These are phyloP conservation scores for Chlamydomonas reinhardtii DNA, from an alignment of 163 green algal genomes.

Conservation along the genomic window DNA sequence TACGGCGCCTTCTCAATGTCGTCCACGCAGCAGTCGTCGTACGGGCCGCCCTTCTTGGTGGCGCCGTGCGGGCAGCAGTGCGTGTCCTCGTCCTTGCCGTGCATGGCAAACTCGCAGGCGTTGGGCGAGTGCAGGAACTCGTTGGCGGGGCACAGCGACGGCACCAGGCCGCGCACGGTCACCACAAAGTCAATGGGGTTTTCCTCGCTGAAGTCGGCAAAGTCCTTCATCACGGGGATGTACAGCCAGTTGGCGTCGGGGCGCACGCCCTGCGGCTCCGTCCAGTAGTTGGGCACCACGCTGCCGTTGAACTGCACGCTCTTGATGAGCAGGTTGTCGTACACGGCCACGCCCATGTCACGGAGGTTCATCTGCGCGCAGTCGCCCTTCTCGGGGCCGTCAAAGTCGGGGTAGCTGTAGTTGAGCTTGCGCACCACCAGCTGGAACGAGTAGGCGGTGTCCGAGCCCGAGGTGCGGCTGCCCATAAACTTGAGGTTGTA, in stretches of 20 bases:
- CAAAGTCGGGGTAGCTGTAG: slow-evolving; percentile 9
- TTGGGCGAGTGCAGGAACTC: slow-evolving; percentile 49
- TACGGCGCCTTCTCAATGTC: slow-evolving; percentile 56
- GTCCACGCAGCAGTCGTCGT: slow-evolving; percentile 60
- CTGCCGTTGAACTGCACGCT: slow-evolving; percentile 59
- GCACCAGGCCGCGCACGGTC: slow-evolving; percentile 52
- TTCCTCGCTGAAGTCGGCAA: slow-evolving; percentile 19
- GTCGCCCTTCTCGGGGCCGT: slow-evolving; percentile 46
- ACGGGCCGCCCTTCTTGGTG: slow-evolving; percentile 36
- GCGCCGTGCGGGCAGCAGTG: slow-evolving; percentile 61
- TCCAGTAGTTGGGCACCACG: slow-evolving; percentile 8
- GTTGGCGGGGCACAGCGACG: slow-evolving; percentile 59
- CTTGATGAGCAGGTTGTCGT: slow-evolving; percentile 55
- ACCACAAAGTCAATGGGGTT: slow-evolving; percentile 48
- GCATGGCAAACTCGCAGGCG: slow-evolving; percentile 60
- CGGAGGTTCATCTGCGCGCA: slow-evolving; percentile 57
- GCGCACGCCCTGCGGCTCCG: background rate
- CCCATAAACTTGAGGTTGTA: slow-evolving; percentile 54
- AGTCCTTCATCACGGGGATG: slow-evolving; percentile 20
- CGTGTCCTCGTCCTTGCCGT: slow-evolving; percentile 49
- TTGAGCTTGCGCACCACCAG: slow-evolving; percentile 27
- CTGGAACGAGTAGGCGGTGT: slow-evolving; percentile 59
- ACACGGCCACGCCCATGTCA: slow-evolving; percentile 53
- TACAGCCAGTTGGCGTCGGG: slow-evolving; percentile 52
- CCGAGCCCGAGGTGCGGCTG: slow-evolving; percentile 40